These are phyloP conservation scores for Colletotrichum gloeosporioides DNA, from an alignment of 2,329 filamentous ascomycete genomes.

Conservation along the genomic window DNA sequence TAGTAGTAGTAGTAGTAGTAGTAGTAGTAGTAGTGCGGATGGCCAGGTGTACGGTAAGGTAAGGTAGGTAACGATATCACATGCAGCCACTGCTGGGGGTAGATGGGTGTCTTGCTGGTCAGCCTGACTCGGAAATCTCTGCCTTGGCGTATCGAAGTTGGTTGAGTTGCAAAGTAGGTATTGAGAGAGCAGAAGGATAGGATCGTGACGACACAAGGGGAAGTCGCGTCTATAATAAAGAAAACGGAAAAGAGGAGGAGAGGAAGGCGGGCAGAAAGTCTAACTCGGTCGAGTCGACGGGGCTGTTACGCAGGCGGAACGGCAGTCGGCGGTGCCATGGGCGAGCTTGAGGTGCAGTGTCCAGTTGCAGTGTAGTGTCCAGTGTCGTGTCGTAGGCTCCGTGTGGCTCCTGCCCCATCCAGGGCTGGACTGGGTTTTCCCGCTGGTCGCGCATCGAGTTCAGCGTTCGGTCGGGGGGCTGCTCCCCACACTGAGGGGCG, in stretches of 20 bases:
- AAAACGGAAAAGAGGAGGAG: background rate
- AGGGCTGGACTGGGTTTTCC: slow-evolving; percentile 4
- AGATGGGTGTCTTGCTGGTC: slow-evolving; percentile 1
- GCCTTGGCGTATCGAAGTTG: background rate
- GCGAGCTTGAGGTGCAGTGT: background rate
- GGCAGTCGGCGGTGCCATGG: slow-evolving; percentile 5
- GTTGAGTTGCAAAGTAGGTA: background rate
- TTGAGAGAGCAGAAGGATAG: background rate
- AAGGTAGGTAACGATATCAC: slow-evolving; percentile 8
- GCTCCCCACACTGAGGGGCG: slow-evolving; percentile 13
- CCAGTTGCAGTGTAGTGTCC: background rate
- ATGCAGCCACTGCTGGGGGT: slow-evolving; percentile 12
- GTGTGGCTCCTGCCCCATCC: background rate
- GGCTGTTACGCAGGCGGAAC: background rate
- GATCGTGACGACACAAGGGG: background rate
- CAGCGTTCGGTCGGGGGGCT: slow-evolving; percentile 10
- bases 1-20: slow-evolving; percentile 12
- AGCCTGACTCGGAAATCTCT: slow-evolving; percentile 13
- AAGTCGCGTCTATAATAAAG: background rate
- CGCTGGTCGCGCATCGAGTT: background rate
- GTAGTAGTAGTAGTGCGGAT: slow-evolving; percentile 10
- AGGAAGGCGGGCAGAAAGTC: background rate
- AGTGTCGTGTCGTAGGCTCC: background rate
- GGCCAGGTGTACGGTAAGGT: background rate
- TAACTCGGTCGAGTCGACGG: background rate